Conservation (phyloP, 2,329 filamentous ascomycete genomes). For the Colletotrichum sp. region DNA sequence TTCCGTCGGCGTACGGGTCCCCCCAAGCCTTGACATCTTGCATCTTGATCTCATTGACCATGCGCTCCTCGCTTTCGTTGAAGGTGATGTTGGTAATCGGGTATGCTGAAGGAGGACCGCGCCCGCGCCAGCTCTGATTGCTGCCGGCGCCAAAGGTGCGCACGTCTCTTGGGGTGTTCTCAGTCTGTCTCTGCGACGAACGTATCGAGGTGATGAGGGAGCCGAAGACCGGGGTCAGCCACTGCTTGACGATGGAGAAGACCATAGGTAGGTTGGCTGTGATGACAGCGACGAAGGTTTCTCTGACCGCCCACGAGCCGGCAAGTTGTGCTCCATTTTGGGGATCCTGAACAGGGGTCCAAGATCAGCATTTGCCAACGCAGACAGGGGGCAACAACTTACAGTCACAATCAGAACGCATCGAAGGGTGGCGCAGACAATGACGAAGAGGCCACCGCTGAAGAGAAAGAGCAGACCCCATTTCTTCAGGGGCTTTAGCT, state of each 20-base stretch:
- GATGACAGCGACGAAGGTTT: conserved; percentile 43
- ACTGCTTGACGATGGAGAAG: conserved; percentile 43
- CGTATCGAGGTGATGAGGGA: conserved; percentile 38
- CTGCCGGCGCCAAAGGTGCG: conserved; percentile 45
- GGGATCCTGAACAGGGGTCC: conserved; percentile 26
- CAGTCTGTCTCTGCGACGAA: conserved; percentile 38
- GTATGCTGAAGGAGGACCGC: conserved; percentile 34
- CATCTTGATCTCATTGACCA: conserved; percentile 48
- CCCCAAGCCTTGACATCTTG: conserved; percentile 24
- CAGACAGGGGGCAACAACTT: background rate
- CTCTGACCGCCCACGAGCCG: conserved; percentile 36
- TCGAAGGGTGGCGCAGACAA: conserved; percentile 37
- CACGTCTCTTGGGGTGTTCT: conserved; percentile 40
- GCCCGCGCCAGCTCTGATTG: conserved; percentile 32
- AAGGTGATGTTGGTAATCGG: conserved; percentile 42
- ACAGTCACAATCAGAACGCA: conserved; percentile 34
- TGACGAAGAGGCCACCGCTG: conserved; percentile 38
- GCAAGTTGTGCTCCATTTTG: conserved; percentile 13
- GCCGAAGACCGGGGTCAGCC: conserved; percentile 35
- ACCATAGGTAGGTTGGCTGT: conserved; percentile 45
- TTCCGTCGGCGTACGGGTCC: conserved; percentile 53
- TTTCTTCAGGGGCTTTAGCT: conserved; percentile 38
- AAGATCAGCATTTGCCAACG: background rate
- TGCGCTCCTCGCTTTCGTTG: conserved; percentile 41
- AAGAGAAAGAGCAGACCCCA: conserved; percentile 36